A percentile compares a stretch with the other conserved stretches of the same genome.
Evolutionary conservation across 352 stramenopile genomes (phyloP).

Genomic region (Pythium sp.): DNA sequence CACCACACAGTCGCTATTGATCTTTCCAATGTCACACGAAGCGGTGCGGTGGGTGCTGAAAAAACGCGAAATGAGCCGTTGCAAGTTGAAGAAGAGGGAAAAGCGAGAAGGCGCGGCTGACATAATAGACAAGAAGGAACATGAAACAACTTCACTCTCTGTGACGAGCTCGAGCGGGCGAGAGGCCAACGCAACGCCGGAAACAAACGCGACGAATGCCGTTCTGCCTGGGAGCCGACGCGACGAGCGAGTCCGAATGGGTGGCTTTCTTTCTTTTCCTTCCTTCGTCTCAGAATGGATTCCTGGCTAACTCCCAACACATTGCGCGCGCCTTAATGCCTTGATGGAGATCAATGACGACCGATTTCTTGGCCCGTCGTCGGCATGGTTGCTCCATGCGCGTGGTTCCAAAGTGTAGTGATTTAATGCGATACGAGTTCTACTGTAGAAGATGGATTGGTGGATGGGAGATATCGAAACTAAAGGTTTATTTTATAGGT

Average conservation of each 20-base stretch:
- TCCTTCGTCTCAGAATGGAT: background rate
- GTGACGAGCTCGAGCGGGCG: background rate
- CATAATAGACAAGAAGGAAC: background rate
- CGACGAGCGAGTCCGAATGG: background rate
- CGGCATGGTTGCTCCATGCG: too few species aligned
- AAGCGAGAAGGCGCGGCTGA: background rate
- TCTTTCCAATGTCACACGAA: background rate
- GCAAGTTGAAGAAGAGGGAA: conserved; percentile 6
- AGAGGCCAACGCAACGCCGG: background rate
- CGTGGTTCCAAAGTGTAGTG: too few species aligned
- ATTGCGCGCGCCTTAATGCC: too few species aligned
- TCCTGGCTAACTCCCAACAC: background rate
- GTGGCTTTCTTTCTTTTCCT: background rate
- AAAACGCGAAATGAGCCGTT: background rate
- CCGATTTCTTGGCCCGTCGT: too few species aligned
- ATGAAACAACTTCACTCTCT: conserved; percentile 2
- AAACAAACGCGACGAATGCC: background rate
- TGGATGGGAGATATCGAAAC: background rate
- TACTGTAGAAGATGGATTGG: too few species aligned
- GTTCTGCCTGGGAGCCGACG: background rate
- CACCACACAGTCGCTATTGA: too few species aligned
- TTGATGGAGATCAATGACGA: too few species aligned
- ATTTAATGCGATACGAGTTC: too few species aligned
- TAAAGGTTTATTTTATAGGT: conserved; percentile 6
- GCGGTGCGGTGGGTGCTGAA: too few species aligned